Conservation (phyloP, 805 yeast genomes). For the Kodamaea lidongshanica region DNA sequence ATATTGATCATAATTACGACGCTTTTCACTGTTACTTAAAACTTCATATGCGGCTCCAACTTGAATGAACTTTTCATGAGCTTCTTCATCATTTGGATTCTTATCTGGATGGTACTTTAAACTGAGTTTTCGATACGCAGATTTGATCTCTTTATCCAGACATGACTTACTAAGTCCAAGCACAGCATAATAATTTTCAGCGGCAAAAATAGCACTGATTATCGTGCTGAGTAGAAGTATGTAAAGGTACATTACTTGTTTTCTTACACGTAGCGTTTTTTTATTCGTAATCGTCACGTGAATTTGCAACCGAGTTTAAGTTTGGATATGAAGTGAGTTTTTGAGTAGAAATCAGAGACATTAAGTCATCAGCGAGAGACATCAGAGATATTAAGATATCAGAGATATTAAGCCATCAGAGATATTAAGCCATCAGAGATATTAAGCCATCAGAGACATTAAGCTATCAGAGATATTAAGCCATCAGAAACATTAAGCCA, state of each 20-base stretch:
- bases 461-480: no score
- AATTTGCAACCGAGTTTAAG: no score
- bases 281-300: constrained; percentile 2
- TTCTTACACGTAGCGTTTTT: constrained; percentile 7
- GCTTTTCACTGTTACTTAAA: constrained; percentile 63
- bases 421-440: no score
- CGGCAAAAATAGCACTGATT: constrained; percentile 7
- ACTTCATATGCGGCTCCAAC: constrained; percentile 92
- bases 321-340: no score
- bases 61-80: constrained; percentile 81
- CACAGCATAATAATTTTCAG: constrained; percentile 48
- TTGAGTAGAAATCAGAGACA: no score
- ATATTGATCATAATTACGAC: constrained; percentile 60
- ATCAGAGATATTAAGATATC: no score
- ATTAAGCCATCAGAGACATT: no score
- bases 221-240: constrained; percentile 6
- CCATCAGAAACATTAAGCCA: no score
- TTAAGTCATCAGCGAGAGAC: no score
- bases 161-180: constrained; percentile 69
- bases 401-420: no score
- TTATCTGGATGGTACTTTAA: constrained; percentile 94
- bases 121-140: constrained; percentile 75
- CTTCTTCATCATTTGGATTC: constrained; percentile 67
- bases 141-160: constrained; percentile 72
- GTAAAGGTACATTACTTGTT: constrained; percentile 5